phyloP scores from a whole-genome alignment of 2,329 filamentous ascomycete genomes.

The Tolypocladium pustulatum region DNA sequence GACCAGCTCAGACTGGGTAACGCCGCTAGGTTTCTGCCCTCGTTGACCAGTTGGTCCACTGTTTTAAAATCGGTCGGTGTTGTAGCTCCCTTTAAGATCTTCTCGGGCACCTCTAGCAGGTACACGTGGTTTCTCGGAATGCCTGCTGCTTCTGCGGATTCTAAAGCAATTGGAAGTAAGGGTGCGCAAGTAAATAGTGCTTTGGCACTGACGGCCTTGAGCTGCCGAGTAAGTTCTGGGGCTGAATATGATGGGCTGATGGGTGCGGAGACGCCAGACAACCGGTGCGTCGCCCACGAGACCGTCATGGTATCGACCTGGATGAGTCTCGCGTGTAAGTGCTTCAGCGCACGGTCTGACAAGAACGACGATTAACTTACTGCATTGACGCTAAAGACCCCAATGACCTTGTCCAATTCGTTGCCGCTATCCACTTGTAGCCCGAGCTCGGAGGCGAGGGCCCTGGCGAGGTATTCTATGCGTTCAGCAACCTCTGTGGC shows the following conservation, averaged over 20 bases:
- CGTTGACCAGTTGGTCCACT: constrained; percentile 49
- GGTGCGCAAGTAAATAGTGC: constrained; percentile 60
- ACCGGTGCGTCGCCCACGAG: constrained; percentile 48
- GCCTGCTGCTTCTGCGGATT: constrained; percentile 48
- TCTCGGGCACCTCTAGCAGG: constrained; percentile 49
- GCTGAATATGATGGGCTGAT: constrained; percentile 62
- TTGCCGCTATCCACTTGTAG: constrained; percentile 60
- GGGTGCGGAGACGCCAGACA: constrained; percentile 57
- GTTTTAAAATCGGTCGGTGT: constrained; percentile 58
- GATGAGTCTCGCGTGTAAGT: constrained; percentile 42
- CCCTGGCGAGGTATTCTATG: constrained; percentile 48
- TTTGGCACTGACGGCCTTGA: constrained; percentile 53
- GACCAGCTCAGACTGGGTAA: constrained; percentile 44
- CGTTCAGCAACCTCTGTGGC: constrained; percentile 50
- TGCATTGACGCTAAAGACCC: constrained; percentile 63
- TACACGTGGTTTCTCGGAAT: constrained; percentile 55
- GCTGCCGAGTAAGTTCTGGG: constrained; percentile 55
- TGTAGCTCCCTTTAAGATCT: constrained; percentile 45
- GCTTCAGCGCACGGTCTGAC: not conserved
- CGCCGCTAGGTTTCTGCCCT: constrained; percentile 32
- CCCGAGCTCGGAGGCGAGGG: constrained; percentile 52
- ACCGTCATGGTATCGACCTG: constrained; percentile 49
- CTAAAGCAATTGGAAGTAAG: constrained; percentile 49
- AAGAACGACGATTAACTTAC: constrained; percentile 9
- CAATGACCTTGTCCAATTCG: constrained; percentile 69